Conservation (phyloP, 2,329 filamentous ascomycete species). For the Botrytis paeoniae region DNA sequence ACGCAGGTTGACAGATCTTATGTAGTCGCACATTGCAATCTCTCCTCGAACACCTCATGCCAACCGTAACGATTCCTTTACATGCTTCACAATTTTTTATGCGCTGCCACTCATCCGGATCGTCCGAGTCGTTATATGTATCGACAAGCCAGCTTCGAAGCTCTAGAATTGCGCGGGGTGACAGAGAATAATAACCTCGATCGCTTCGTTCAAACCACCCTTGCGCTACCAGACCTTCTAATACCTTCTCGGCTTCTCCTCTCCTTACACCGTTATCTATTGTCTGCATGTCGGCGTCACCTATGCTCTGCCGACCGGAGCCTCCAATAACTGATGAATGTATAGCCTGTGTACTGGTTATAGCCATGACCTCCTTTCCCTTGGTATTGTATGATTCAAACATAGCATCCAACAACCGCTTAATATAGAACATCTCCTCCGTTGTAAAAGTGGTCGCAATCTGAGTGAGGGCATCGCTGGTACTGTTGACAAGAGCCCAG, state of each 20-base stretch:
- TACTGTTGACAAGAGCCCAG: slow-evolving; percentile 84
- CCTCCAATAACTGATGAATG: slow-evolving; percentile 64
- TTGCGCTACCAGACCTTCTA: slow-evolving; percentile 69
- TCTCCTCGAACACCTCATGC: slow-evolving; percentile 69
- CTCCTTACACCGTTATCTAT: slow-evolving; percentile 64
- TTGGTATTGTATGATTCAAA: slow-evolving; percentile 84
- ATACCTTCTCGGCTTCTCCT: slow-evolving; percentile 70
- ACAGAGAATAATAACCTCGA: slow-evolving; percentile 71
- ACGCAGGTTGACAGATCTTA: slow-evolving; percentile 69
- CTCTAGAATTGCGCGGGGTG: slow-evolving; percentile 78
- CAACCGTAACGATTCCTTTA: slow-evolving; percentile 82
- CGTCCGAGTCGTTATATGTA: slow-evolving; percentile 77
- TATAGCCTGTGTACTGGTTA: slow-evolving; percentile 75
- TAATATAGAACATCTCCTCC: slow-evolving; percentile 87
- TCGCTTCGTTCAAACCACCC: slow-evolving; percentile 80
- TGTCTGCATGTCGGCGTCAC: slow-evolving; percentile 33
- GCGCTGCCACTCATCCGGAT: slow-evolving; percentile 60
- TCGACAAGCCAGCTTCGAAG: slow-evolving; percentile 79
- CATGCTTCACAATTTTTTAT: slow-evolving; percentile 89
- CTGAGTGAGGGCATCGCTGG: slow-evolving; percentile 80
- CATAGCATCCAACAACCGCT: slow-evolving; percentile 83
- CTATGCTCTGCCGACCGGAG: slow-evolving; percentile 32
- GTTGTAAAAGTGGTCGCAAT: slow-evolving; percentile 76
- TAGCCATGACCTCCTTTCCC: slow-evolving; percentile 77
- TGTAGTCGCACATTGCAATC: slow-evolving; percentile 72